Conservation (phyloP, 2,329 filamentous ascomycete genomes). For the Fusarium avenaceum region DNA sequence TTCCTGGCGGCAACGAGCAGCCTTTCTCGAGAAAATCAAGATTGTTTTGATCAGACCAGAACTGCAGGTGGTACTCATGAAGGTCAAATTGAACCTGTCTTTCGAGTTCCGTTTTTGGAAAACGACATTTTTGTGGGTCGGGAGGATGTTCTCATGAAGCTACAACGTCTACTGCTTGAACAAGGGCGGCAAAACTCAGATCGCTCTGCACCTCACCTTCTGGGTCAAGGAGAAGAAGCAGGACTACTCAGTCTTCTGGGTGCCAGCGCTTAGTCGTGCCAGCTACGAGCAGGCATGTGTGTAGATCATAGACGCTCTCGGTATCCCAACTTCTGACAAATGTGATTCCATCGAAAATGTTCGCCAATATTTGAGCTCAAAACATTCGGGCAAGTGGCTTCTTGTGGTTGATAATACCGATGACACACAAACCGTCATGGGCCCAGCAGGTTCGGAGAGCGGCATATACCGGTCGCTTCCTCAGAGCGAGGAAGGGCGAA, state of each 20-base stretch:
- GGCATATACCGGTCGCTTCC: slow-evolving; percentile 44
- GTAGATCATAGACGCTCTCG: neutral
- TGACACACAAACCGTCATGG: slow-evolving; percentile 21
- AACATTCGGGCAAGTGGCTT: slow-evolving; percentile 43
- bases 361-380: slow-evolving; percentile 31
- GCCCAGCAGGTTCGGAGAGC: neutral
- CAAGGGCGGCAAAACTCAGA: slow-evolving; percentile 23
- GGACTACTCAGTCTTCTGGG: slow-evolving; percentile 24
- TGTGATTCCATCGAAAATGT: slow-evolving; percentile 7
- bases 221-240: slow-evolving; percentile 11
- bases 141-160: neutral
- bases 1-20: neutral
- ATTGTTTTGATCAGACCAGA: neutral
- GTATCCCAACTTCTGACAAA: neutral
- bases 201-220: slow-evolving; percentile 26
- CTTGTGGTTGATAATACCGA: slow-evolving; percentile 47
- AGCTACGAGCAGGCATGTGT: slow-evolving; percentile 20
- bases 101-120: neutral
- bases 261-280: slow-evolving; percentile 15
- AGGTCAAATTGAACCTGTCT: neutral
- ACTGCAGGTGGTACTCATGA: rapidly evolving
- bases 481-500: slow-evolving; percentile 46
- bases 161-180: neutral
- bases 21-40: neutral
- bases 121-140: neutral